These are phyloP conservation scores for Calonectria fujianensis DNA, from an alignment of 2,329 filamentous ascomycete genomes.

Conservation along the genomic window DNA sequence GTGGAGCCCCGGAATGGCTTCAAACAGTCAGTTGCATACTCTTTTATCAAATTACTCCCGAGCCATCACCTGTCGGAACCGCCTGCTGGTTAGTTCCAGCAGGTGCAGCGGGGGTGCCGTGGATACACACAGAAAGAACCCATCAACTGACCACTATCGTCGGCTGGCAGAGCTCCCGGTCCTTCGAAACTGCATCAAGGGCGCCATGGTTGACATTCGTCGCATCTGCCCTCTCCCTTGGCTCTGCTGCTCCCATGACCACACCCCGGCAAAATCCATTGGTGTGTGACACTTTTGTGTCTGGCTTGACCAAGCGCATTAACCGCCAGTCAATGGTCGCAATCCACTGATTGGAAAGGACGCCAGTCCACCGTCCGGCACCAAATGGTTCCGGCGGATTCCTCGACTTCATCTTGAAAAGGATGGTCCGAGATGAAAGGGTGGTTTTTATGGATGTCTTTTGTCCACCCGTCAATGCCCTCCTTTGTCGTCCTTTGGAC, in stretches of 20 bases:
- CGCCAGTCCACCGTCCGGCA: conserved; percentile 67
- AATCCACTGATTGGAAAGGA: conserved; percentile 65
- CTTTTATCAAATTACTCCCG: conserved; percentile 53
- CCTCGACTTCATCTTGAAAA: conserved; percentile 69
- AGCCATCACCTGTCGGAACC: conserved; percentile 67
- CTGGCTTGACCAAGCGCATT: conserved; percentile 76
- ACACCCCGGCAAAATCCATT: conserved; percentile 63
- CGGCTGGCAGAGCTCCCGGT: conserved; percentile 65
- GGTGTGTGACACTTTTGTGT: conserved; percentile 67
- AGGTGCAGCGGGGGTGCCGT: conserved; percentile 61
- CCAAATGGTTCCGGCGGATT: conserved; percentile 57
- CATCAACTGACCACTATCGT: conserved; percentile 60
- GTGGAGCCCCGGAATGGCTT: conserved; percentile 68
- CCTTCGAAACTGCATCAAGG: conserved; percentile 59
- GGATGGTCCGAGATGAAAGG: conserved; percentile 71
- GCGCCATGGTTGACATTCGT: conserved; percentile 43
- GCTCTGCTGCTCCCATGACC: conserved; percentile 62
- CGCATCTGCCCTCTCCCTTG: conserved; percentile 51
- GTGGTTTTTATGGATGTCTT: conserved; percentile 97
- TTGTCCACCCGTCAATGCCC: conserved; percentile 88
- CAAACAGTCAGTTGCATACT: conserved; percentile 69
- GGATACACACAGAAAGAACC: conserved; percentile 72
- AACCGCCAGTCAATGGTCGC: conserved; percentile 67
- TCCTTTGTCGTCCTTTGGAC: conserved; percentile 67
- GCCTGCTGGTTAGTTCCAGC: conserved; percentile 55